Base-by-base conservation (phyloP, 2,329 filamentous ascomycete genomes). In the Tympanopsis confertula region DNA sequence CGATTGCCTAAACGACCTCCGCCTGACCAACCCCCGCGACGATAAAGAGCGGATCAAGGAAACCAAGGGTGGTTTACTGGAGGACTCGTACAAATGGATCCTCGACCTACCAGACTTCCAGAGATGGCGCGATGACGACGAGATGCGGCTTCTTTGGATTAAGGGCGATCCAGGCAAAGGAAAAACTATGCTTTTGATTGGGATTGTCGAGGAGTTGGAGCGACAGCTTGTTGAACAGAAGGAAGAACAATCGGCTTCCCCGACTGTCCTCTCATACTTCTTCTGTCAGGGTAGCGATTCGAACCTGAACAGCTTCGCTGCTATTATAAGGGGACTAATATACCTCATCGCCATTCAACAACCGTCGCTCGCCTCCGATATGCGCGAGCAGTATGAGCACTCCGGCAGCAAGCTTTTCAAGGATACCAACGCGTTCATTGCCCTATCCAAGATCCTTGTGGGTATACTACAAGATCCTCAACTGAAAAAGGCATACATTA, bases 131-230 rank as follows among this genome's bases (percentile, higher is more conserved):
- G 12, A 33, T 18, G 30, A 18, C 12, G 15, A 33, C 7, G 15
- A 7, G 15, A 13, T 7, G 7, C 12, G 15, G 12, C 30, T 33
- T 13, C 15, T 13, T 10, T 40, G 39, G 39, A 39, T 41, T 14
- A 33, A 41, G 63, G 65, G 65, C 13, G 54, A 56, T 20, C 54
- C 65, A 15, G 65, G 65, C 1, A 68, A 63, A 13, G 65, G 65
- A n/a, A 69, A 68, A 47, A 69, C 65, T 15, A 68, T 41, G 39
- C 5, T 41, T 39, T n/a, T 39, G 37, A 24, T 36, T 7, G 37
- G 35, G 12, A 36, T 36, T 24, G 20, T 22, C 18, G 30, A 42
- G 24, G 30, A 33, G 10, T 13, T 33, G 30, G 10, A 10, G 24
- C 24, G 24, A 28, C n/a, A n/a, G n/a, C n/a, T n/a, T n/a, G n/a